Evolutionary conservation across 164 flowering plant species (phyloP).

Genomic region (Annona squamosa): DNA sequence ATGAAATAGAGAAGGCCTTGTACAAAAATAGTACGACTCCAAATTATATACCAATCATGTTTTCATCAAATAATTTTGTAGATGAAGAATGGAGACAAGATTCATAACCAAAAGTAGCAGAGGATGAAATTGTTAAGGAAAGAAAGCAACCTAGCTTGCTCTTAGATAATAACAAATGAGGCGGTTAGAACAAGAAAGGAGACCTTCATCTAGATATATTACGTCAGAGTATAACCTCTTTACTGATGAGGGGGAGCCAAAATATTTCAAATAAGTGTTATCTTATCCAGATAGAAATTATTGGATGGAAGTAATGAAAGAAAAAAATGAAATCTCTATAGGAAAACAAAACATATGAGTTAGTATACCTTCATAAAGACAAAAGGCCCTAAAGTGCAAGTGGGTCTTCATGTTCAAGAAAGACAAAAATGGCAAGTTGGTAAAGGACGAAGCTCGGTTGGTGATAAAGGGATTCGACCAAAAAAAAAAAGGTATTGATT

Average conservation of each 20-base stretch:
- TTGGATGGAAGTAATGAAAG: not conserved
- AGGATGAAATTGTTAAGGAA: not conserved
- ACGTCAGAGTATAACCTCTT: not conserved
- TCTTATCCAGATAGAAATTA: not conserved
- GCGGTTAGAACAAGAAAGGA: not conserved
- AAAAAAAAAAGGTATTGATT: not conserved
- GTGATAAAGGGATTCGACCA: not conserved
- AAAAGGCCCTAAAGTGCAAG: not conserved
- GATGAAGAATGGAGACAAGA: not conserved
- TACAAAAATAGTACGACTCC: not conserved
- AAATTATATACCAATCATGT: not conserved
- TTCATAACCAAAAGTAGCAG: not conserved
- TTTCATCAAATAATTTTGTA: not conserved
- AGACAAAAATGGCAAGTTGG: not conserved
- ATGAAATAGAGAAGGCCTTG: not conserved
- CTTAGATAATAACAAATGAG: too few relatives aligned
- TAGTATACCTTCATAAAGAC: not conserved
- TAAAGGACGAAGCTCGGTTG: not conserved
- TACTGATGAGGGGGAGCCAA: not conserved
- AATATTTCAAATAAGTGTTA: not conserved
- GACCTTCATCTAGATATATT: not conserved
- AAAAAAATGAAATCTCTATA: not conserved
- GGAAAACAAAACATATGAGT: not conserved
- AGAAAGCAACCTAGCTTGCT: not conserved
- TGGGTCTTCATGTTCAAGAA: not conserved